A percentile compares a stretch with the other conserved stretches of the same genome.
phyloP scores from a whole-genome alignment of 208 protist species.

The Leishmania gerbilli region DNA sequence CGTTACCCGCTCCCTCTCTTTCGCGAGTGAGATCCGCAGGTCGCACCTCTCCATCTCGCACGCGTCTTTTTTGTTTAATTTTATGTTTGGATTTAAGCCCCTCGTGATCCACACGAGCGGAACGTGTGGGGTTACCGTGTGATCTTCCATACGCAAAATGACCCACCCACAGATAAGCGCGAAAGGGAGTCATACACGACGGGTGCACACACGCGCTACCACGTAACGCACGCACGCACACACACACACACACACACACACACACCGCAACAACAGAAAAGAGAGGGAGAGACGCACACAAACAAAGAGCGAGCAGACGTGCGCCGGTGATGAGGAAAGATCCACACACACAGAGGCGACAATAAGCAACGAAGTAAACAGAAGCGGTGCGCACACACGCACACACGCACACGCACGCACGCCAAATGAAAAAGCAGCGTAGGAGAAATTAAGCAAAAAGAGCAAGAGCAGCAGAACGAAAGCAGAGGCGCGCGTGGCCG shows the following conservation, averaged over 20 bases:
- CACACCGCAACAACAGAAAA: no score
- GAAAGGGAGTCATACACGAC: neutral
- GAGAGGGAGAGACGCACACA: neutral
- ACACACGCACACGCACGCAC: neutral
- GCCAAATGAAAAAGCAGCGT: neutral
- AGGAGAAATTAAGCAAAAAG: neutral
- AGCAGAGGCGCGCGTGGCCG: neutral
- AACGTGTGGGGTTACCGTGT: neutral
- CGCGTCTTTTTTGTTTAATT: neutral
- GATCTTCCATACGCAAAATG: neutral
- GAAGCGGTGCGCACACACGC: neutral
- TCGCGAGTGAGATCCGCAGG: neutral
- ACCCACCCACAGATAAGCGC: neutral
- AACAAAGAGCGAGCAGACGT: neutral
- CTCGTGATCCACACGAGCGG: neutral
- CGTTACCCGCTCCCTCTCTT: neutral
- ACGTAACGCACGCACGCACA: neutral
- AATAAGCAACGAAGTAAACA: neutral
- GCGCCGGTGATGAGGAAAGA: neutral
- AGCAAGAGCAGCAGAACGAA: neutral
- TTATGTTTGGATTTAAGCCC: neutral
- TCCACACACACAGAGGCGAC: neutral
- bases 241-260: neutral
- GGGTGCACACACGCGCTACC: neutral
- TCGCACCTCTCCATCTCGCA: neutral